Base-by-base conservation (phyloP, 2,329 filamentous ascomycete species). In the Aspergillus ochraceus region DNA sequence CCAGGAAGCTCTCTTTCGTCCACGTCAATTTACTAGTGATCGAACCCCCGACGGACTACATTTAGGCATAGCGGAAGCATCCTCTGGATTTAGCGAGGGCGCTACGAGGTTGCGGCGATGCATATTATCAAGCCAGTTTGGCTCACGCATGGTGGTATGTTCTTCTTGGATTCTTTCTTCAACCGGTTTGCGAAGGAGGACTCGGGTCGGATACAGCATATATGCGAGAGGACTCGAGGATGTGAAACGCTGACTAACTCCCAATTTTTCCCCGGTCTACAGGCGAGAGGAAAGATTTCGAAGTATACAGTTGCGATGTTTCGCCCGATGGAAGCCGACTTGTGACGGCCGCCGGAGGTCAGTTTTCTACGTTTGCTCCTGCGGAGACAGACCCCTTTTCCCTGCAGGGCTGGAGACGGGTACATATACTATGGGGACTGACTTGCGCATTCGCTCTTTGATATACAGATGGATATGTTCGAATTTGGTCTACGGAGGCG, bases 291-390 rank as follows among this genome's bases (percentile, higher is more conserved):
- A 98, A 97, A 75, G 93, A 98, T 75, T 96, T 96, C 74, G 95
- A 99, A 79, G 94, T 98, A 66, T 99, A 98, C 81, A 97, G 92
- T 80, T 98, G 94, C 77, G 91, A 98, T 82, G 88, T 99, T 65
- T 99, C 95, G 29, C 91, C 95, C 14, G 95, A 99, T 79, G 95
- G 94, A 66, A 89, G 88, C 72, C 88, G 95, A 65, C 85, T 99
- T 59, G 95, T 94, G 52, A 98, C 95, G 20, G 95, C 94, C 63
- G 95, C 93, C 70, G 94, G 95, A 84, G 90, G 90, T 92, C 80
- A 76, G 87, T 62, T 49, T 11, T 52, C 32, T 59, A 45, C 47
- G 24, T 52, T 19, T 29, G 39, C 24, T 30, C 39, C 39, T 32
- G 20, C 30, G 39, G 14, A 36, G 50, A 42, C 52, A 57, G 52